phyloP scores from a whole-genome alignment of 441 rosid genomes.

The Arabidopsis hybrid region DNA sequence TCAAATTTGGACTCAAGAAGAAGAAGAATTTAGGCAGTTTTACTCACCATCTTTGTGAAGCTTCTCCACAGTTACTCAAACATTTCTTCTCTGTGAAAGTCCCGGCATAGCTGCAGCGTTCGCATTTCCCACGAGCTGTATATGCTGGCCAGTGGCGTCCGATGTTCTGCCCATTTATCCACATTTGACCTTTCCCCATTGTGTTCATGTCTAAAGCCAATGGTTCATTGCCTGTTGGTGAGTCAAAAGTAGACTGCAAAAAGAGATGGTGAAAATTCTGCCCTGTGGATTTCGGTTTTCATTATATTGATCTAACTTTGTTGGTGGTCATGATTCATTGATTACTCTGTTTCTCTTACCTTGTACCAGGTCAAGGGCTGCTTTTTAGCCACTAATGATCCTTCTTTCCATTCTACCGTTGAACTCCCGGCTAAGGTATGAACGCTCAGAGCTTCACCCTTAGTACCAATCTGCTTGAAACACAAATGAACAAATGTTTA shows the following conservation, averaged over 20 bases:
- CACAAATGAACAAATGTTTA: background rate
- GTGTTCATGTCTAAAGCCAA: slow-evolving; percentile 71
- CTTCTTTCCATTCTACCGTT: slow-evolving; percentile 62
- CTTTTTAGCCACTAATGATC: slow-evolving; percentile 53
- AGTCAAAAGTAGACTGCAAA: slow-evolving; percentile 58
- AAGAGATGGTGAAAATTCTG: slow-evolving; percentile 8
- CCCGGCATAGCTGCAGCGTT: slow-evolving; percentile 62
- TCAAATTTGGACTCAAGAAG: background rate
- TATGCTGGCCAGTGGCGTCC: slow-evolving; percentile 73
- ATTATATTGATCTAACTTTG: background rate
- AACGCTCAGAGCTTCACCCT: slow-evolving; percentile 66
- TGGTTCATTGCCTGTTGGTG: slow-evolving; percentile 59
- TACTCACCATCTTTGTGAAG: slow-evolving; percentile 70
- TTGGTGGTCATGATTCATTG: slow-evolving; percentile 7
- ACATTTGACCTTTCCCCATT: slow-evolving; percentile 74
- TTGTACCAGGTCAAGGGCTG: slow-evolving; percentile 77
- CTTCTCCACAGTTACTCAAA: slow-evolving; percentile 56
- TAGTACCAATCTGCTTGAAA: slow-evolving; percentile 57
- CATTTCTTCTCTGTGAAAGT: slow-evolving; percentile 60
- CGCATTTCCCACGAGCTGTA: slow-evolving; percentile 56
- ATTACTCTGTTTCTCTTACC: slow-evolving; percentile 48
- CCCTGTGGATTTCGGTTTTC: background rate
- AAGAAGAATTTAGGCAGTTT: slow-evolving; percentile 1
- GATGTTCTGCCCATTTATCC: slow-evolving; percentile 71
- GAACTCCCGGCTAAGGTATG: slow-evolving; percentile 55